Base-by-base conservation (phyloP, 768 basidiomycete genomes). In the Tricholoma bakamatsutake region DNA sequence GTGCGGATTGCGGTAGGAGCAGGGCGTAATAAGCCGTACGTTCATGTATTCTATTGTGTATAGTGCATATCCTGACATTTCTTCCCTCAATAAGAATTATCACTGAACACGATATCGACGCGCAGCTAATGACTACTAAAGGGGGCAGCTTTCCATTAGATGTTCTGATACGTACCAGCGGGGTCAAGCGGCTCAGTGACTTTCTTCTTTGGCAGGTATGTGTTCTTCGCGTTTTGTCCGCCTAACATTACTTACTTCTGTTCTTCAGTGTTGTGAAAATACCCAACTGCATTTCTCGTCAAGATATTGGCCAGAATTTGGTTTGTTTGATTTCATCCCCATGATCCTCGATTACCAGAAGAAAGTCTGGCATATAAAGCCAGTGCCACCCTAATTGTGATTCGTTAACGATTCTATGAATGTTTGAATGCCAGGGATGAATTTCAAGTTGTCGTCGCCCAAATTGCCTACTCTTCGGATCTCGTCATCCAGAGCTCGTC, bases 151-250 rank as follows among this genome's bases (percentile, higher is more conserved):
- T 88, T 11, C 90, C 92, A 10, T 74, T 97, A 0, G 96, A 98
- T 64, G 81, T 99, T 47, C 80, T 98, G 51, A 76, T 99, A 18
- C 82, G 97, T 40, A 97, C 95, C 0, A 93, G 92, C 50, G 93
- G 94, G 10, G 97, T 96, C 5, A 87, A 82, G 56, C 80, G 93
- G 3, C 71, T 97, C 21, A 93, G 90, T 64, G 93, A 97, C 62
- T 99, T 85, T 66, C 69, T 98, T 66, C 81, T 95, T 13, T 99
- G 96, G 97, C 97, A 99, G 89, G 95, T 90, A 55, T 56, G 83
- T 71, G 2, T 28, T 46, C 10, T 10, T 35, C 4, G n/a, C 24
- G 21, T 12, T 34, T 7, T 31, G 12, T 56, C 50, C 30, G 5
- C 31, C 18, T 48, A 5, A 24, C 43, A 12, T 58, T 4, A n/a